Evolutionary conservation across 257 asterid genomes (phyloP).

Genomic region (Solanum appendiculatum): DNA sequence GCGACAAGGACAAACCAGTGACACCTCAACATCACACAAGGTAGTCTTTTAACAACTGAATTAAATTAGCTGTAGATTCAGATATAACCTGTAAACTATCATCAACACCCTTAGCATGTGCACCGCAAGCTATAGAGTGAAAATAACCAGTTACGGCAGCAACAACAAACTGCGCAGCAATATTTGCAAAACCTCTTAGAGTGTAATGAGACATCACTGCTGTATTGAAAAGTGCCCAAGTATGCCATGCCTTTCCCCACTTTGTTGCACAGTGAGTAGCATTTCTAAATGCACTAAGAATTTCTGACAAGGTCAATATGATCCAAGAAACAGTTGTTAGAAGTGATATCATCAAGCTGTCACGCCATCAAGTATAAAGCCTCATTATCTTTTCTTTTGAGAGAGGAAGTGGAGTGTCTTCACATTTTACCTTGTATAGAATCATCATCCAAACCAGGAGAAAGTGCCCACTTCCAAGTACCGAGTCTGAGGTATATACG

Average conservation of each 20-base stretch:
- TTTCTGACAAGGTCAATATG: constrained; percentile 39
- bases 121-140: constrained; percentile 97
- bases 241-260: constrained; percentile 99
- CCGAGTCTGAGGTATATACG: constrained; percentile 82
- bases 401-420: not conserved
- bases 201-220: constrained; percentile 98
- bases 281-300: constrained; percentile 70
- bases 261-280: constrained; percentile 82
- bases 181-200: constrained; percentile 52
- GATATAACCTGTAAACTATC: constrained; percentile 83
- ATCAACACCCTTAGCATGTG: constrained; percentile 97
- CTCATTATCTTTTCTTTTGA: not conserved
- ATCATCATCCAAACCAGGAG: constrained; percentile 86
- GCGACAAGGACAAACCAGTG: not conserved
- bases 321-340: not conserved
- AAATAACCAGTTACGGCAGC: constrained; percentile 97
- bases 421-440: constrained; percentile 64
- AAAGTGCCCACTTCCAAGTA: constrained; percentile 93
- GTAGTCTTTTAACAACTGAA: not conserved
- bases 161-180: constrained; percentile 80
- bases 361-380: not conserved
- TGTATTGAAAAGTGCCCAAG: constrained; percentile 96
- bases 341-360: constrained; percentile 11
- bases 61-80: not conserved
- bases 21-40: not conserved